Evolutionary conservation across 2,329 filamentous ascomycete genomes (phyloP).

Genomic region (Onygenales sp.): DNA sequence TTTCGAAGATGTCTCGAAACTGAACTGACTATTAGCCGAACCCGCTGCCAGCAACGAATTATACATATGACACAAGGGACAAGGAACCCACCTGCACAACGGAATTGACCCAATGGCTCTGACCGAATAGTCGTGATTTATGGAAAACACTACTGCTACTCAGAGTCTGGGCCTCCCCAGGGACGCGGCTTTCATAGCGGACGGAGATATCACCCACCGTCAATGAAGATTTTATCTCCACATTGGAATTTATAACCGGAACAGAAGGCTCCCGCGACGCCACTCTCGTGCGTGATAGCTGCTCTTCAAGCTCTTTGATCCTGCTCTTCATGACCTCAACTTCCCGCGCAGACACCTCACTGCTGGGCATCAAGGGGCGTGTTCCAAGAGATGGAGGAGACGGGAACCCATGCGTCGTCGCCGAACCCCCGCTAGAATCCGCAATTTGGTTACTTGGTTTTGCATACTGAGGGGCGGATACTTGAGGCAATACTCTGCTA

Average conservation of each 20-base stretch:
- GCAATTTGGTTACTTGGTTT: conserved; percentile 2
- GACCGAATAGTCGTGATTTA: conserved; percentile 47
- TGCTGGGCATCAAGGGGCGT: conserved; percentile 15
- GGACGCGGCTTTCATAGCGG: conserved; percentile 26
- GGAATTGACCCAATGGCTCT: conserved; percentile 43
- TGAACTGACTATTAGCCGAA: conserved; percentile 22
- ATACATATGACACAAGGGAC: conserved; percentile 4
- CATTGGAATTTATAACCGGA: conserved; percentile 18
- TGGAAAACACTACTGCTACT: conserved; percentile 35
- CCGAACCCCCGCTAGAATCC: conserved; percentile 3
- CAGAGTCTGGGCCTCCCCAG: conserved; percentile 23
- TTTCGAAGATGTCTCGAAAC: conserved; percentile 6
- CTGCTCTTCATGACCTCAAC: conserved; percentile 30
- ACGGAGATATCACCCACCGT: conserved; percentile 38
- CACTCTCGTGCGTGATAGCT: conserved; percentile 23
- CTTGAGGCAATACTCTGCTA: background rate
- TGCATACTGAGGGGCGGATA: background rate
- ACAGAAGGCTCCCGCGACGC: conserved; percentile 7
- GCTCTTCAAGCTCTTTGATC: conserved; percentile 38
- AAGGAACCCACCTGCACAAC: conserved; percentile 33
- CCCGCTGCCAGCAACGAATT: background rate
- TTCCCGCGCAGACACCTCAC: conserved; percentile 19
- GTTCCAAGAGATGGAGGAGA: conserved; percentile 8
- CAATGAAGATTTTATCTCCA: conserved; percentile 29
- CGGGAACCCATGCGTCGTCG: conserved; percentile 8